Evolutionary conservation across 2,329 filamentous ascomycete genomes (phyloP).

Genomic region (Aspergillus cejpii): DNA sequence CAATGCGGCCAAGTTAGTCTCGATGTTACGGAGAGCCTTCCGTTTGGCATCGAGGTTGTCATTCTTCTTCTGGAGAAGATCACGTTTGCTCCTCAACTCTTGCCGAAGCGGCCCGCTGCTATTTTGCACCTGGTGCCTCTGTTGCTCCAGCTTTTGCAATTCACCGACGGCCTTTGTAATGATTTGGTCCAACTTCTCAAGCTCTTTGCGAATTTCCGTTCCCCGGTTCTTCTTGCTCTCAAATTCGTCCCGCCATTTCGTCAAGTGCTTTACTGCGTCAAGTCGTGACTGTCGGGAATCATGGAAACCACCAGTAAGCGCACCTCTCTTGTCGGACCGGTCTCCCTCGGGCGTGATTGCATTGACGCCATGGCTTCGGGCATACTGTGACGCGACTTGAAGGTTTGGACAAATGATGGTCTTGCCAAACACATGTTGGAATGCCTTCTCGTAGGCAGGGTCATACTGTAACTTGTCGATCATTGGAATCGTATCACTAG

Average conservation of each 20-base stretch:
- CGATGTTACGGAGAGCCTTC: conserved; percentile 58
- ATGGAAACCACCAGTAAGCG: conserved; percentile 89
- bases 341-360: conserved; percentile 94
- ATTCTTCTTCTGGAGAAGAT: conserved; percentile 64
- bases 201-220: conserved; percentile 59
- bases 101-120: conserved; percentile 73
- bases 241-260: conserved; percentile 66
- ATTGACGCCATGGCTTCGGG: conserved; percentile 82
- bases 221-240: conserved; percentile 61
- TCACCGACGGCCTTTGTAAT: conserved; percentile 82
- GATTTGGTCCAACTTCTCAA: conserved; percentile 77
- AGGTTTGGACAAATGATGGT: conserved; percentile 90
- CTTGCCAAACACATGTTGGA: conserved; percentile 91
- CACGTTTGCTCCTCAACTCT: conserved; percentile 69
- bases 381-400: conserved; percentile 80
- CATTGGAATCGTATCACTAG: conserved; percentile 79
- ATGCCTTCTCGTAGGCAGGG: conserved; percentile 68
- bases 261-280: conserved; percentile 70
- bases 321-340: conserved; percentile 88
- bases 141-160: conserved; percentile 73
- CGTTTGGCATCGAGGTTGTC: conserved; percentile 68
- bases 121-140: conserved; percentile 67
- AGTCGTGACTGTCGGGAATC: conserved; percentile 79
- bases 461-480: conserved; percentile 80
- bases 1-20: conserved; percentile 67